Evolutionary conservation across 306 rosid species (phyloP), one percentile per base, ranked within the genome.

Genomic region (Amphicarpaea edgeworthii): DNA sequence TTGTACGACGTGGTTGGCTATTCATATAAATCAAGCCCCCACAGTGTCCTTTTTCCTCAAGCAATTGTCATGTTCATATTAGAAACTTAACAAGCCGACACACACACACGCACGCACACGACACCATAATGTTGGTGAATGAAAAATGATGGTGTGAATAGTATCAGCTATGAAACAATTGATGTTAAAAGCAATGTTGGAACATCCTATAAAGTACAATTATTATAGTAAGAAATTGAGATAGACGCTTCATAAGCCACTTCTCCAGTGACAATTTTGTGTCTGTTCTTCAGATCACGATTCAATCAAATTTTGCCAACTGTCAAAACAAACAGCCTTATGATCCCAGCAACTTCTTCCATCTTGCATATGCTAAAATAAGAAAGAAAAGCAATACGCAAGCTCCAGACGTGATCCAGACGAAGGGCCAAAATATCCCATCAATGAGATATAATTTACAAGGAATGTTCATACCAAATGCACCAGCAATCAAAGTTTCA

Each of bases 381-480:
- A 92, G 61, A 54, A 96, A 26, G 86, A 96, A 92, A 73, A 96
- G 68, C 30, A 87, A 40, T 38, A 88, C 12, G 42, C 83, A 81
- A 47, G 57, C 81, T 24, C 82, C 89, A 19, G 93, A 70, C 21
- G 60, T 49, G 32, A 77, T 59, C 66, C 83, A 87, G 16, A 86
- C 96, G 41, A 83, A 77, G 58, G 62, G 47, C 90, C 77, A 85
- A 68, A 96, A 96, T 43, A 96, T 16, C 76, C 97, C 98, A 0
- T 87, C 0, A 15, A 0, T 58, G 0, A 79, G 0, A 77, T 89
- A 88, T 20, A 90, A 43, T 9, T 32, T 0, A 79, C 92, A 90
- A 14, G 78, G 98, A 80, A 96, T 96, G 88, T 96, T 96, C 99
- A 96, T 96, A 38, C 97, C 97, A 80, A 96, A 92, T 73, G 45